A percentile compares a stretch with the other conserved stretches of the same genome.
Evolutionary conservation across 1,284 basidiomycete genomes (phyloP).

Genomic region (Puccinia novopanici): DNA sequence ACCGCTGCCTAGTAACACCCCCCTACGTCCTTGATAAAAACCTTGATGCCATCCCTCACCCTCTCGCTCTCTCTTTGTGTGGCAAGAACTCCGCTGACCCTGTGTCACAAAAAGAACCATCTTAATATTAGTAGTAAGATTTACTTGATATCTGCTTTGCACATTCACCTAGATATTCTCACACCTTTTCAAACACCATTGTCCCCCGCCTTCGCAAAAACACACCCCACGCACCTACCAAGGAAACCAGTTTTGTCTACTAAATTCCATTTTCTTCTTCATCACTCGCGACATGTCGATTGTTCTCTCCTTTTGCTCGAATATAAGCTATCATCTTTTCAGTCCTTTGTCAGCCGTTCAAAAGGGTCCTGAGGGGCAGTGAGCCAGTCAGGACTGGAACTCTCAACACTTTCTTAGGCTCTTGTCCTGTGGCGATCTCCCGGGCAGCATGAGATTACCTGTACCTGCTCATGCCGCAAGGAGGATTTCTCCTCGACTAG

Average conservation of each 20-base stretch:
- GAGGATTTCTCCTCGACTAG: no score
- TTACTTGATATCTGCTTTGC: not conserved
- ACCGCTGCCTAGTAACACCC: conserved; percentile 14
- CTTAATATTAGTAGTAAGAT: not conserved
- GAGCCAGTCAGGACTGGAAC: no score
- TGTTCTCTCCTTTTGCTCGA: not conserved
- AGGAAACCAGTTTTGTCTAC: not conserved
- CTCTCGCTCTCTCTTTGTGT: no score
- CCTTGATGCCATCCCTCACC: not conserved
- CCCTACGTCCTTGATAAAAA: not conserved
- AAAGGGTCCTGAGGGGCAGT: not conserved
- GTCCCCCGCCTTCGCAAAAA: not conserved
- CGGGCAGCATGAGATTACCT: no score
- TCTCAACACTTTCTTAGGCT: no score
- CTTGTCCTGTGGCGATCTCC: no score
- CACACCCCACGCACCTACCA: not conserved
- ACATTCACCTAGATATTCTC: not conserved
- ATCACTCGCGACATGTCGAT: conserved; percentile 5
- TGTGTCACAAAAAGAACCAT: not conserved
- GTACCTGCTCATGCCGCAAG: no score
- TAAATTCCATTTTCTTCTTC: not conserved
- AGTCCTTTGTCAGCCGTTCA: not conserved
- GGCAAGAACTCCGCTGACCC: not conserved
- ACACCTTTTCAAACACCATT: not conserved
- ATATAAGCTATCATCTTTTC: not conserved